Evolutionary conservation across 352 stramenopile genomes (phyloP).

Genomic region (Pythium vanterpoolii): DNA sequence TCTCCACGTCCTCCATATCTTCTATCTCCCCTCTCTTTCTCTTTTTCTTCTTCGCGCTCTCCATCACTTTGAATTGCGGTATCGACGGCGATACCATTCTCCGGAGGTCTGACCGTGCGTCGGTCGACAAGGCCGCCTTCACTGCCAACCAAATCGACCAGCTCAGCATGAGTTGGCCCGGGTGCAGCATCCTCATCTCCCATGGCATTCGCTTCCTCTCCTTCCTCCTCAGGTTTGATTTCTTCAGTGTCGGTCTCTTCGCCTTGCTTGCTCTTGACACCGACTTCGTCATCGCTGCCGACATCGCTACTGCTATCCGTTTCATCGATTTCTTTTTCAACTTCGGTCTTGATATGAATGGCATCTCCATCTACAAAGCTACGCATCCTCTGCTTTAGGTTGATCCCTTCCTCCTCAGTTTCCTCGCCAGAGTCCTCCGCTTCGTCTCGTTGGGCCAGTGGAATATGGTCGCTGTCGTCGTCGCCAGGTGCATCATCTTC

Average conservation of each 20-base stretch:
- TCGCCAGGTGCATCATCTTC: not conserved
- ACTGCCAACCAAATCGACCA: not conserved
- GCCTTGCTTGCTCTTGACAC: not conserved
- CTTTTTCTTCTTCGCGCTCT: not conserved
- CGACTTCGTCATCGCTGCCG: not conserved
- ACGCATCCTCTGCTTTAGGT: not conserved
- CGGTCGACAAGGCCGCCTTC: not conserved
- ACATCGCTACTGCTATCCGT: not conserved
- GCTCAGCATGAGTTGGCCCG: not conserved
- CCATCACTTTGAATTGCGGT: not conserved
- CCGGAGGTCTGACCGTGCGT: not conserved
- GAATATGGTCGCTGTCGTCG: slow-evolving; percentile 14
- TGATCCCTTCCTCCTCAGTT: not conserved
- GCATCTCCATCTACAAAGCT: not conserved
- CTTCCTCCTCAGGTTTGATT: not conserved
- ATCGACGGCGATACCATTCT: not conserved
- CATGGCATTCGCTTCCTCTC: not conserved
- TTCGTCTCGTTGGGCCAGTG: slow-evolving; percentile 12
- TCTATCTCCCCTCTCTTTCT: too few relatives aligned
- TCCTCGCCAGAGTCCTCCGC: slow-evolving; percentile 9
- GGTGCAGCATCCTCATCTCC: not conserved
- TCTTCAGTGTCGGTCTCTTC: not conserved
- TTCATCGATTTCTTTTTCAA: not conserved
- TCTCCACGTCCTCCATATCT: slow-evolving; percentile 20
- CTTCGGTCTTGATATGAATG: slow-evolving; percentile 11